Base-by-base conservation (phyloP, 371 early-diverging fungal genomes). In the Rhizopus delemar region DNA sequence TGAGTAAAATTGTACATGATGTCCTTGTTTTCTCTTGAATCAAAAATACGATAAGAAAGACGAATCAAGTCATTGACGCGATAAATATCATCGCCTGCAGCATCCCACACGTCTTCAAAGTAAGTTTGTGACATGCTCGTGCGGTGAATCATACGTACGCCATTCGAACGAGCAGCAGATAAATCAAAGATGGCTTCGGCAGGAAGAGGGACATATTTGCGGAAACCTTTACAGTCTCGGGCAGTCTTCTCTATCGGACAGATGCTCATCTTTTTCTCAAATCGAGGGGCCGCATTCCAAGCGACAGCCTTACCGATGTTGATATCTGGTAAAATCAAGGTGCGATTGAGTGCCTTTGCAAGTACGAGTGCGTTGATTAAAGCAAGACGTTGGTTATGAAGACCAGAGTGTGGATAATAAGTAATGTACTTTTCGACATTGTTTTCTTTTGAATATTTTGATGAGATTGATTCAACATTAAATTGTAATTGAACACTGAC, bases 401-500 rank as follows among this genome's bases (percentile, higher is more conserved):
- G 72, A 11, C 86, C 86, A 13, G 82, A 83, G 61, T 86, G 86
- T 22, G 86, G 86, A 13, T 82, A 54, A 62, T 73, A 86, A 1
- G 82, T 73, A 4, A 86, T 51, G 39, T 69, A 86, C 33, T 75
- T 76, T 46, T 76, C 71, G 12, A 60, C 43, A n/a, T 6, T 56
- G 4, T 34, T 12, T 34, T 48, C 39, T 16, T 54, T n/a, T 6
- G 34, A 16, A 22, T 8, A 52, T 36, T 35, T 46, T 51, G 2
- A 4, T 13, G 53, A 15, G 22, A 48, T 28, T n/a, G 53, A 28
- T 3, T 53, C 48, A 4, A 65, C 53, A 6, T 53, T 66, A 7
- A 67, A 48, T 28, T 48, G 41, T 34, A 67, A 52, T 45, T 62
- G 63, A 32, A 67, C 38, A 32, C 60, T 59, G 52, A 67, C 51